Percentiles rank a stretch among this genome's conserved stretches.
Evolutionary conservation across 75 land plant species (phyloP).

Genomic region (Selaginella moellendorffii): DNA sequence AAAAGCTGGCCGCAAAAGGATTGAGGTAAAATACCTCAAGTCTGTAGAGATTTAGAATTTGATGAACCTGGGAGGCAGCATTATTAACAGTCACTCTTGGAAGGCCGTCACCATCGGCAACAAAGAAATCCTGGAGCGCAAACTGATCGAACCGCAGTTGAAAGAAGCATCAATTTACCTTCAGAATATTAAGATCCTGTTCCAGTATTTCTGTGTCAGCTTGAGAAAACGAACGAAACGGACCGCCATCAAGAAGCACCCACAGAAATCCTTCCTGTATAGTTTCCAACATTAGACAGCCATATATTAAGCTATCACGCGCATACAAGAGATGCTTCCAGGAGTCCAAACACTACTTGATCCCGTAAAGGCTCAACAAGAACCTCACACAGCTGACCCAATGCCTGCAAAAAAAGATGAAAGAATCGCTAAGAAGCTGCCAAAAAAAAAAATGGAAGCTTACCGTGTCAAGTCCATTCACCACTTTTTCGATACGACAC

Average conservation of each 20-base stretch:
- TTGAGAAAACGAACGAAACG: constrained; percentile 52
- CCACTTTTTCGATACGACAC: constrained; percentile 52
- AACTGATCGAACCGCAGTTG: not conserved
- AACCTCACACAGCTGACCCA: constrained; percentile 72
- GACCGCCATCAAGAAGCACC: constrained; percentile 87
- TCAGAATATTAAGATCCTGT: constrained; percentile 76
- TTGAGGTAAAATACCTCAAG: constrained; percentile 46
- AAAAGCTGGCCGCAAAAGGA: not conserved
- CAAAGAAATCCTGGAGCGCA: constrained; percentile 99
- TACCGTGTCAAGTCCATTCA: constrained; percentile 68
- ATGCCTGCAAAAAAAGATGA: no score
- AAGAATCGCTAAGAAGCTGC: no score
- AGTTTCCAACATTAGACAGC: not conserved
- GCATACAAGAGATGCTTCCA: constrained; percentile 55
- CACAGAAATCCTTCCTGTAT: constrained; percentile 71
- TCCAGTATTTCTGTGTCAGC: constrained; percentile 62
- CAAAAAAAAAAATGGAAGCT: no score
- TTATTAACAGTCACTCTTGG: constrained; percentile 91
- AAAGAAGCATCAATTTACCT: constrained; percentile 62
- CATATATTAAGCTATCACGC: not conserved
- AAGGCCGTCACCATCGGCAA: constrained; percentile 95
- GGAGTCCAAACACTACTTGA: constrained; percentile 78
- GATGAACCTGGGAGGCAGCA: constrained; percentile 53
- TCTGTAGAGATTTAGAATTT: constrained; percentile 50
- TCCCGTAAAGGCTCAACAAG: constrained; percentile 81